These are phyloP conservation scores for Colletotrichum agaves DNA, from an alignment of 2,329 filamentous ascomycete species.

Conservation along the genomic window DNA sequence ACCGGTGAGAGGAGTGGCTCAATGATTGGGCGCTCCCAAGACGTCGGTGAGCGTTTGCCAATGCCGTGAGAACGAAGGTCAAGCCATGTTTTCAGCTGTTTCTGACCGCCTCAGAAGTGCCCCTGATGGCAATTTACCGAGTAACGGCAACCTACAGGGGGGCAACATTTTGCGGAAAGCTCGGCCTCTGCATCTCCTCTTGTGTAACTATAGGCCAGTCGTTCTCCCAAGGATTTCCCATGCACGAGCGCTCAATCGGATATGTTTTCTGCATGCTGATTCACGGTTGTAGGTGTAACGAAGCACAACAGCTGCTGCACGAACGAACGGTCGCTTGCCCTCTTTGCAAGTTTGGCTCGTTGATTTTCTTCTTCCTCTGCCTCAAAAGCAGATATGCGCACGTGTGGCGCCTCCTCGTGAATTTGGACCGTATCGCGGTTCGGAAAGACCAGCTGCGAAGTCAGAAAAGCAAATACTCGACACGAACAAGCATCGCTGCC, in stretches of 20 bases:
- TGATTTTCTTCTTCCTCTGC: slow-evolving; percentile 16
- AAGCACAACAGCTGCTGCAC: not conserved
- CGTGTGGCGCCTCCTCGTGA: slow-evolving; percentile 3
- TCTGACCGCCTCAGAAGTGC: not conserved
- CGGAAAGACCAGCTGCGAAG: not conserved
- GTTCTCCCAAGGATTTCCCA: slow-evolving; percentile 7
- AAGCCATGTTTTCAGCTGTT: slow-evolving; percentile 8
- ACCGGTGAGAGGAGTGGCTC: slow-evolving; percentile 22
- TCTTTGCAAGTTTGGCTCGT: slow-evolving; percentile 1
- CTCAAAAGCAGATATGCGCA: slow-evolving; percentile 10
- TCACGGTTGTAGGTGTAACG: not conserved
- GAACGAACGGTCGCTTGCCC: slow-evolving; percentile 4
- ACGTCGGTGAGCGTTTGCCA: slow-evolving; percentile 31
- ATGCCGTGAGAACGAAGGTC: slow-evolving; percentile 7
- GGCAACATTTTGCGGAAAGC: not conserved
- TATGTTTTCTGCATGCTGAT: not conserved
- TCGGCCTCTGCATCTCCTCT: not conserved
- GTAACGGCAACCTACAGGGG: slow-evolving; percentile 1
- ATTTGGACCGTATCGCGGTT: not conserved
- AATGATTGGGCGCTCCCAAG: slow-evolving; percentile 7
- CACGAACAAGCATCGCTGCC: not conserved
- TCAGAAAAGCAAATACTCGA: slow-evolving; percentile 21
- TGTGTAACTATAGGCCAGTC: not conserved
- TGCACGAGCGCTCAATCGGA: not conserved
- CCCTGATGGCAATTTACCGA: not conserved